Percentiles rank a stretch among this genome's conserved stretches.
Evolutionary conservation across 208 protist species (phyloP).

Genomic region (Trypanosoma cruzi): DNA sequence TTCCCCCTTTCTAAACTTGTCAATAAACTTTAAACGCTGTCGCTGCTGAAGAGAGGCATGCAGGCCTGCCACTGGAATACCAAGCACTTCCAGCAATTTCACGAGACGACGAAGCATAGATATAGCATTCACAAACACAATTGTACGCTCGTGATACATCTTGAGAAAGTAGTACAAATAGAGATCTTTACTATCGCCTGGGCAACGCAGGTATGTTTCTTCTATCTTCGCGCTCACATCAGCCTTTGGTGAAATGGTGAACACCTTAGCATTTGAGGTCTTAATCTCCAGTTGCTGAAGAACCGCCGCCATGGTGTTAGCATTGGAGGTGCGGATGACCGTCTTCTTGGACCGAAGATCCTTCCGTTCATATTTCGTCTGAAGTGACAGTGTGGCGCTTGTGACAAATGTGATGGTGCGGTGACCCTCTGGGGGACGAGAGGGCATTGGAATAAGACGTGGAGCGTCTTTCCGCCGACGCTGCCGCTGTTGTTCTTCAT

Average conservation of each 20-base stretch:
- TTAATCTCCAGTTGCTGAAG: conserved; percentile 79
- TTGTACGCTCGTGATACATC: conserved; percentile 75
- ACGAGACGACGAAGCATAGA: conserved; percentile 93
- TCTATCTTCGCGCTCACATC: conserved; percentile 81
- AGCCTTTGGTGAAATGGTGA: conserved; percentile 77
- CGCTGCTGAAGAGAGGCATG: conserved; percentile 98
- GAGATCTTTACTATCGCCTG: conserved; percentile 94
- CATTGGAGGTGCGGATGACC: conserved; percentile 81
- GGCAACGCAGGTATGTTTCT: conserved; percentile 93
- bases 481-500: background rate
- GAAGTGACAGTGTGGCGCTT: conserved; percentile 91
- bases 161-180: conserved; percentile 96
- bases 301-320: conserved; percentile 72
- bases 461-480: conserved; percentile 60
- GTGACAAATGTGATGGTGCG: conserved; percentile 85
- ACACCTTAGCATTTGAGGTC: conserved; percentile 70
- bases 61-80: conserved; percentile 79
- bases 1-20: conserved; percentile 84
- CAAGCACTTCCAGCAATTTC: conserved; percentile 90
- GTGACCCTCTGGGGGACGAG: conserved; percentile 57
- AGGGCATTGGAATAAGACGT: conserved; percentile 80
- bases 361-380: conserved; percentile 85
- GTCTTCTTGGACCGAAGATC: conserved; percentile 75
- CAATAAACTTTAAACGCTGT: conserved; percentile 97
- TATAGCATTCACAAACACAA: conserved; percentile 96